Evolutionary conservation across 305 asterid genomes (phyloP), one percentile per base, ranked within the genome.

Genomic region (Fraxinus xanthoxyloides): DNA sequence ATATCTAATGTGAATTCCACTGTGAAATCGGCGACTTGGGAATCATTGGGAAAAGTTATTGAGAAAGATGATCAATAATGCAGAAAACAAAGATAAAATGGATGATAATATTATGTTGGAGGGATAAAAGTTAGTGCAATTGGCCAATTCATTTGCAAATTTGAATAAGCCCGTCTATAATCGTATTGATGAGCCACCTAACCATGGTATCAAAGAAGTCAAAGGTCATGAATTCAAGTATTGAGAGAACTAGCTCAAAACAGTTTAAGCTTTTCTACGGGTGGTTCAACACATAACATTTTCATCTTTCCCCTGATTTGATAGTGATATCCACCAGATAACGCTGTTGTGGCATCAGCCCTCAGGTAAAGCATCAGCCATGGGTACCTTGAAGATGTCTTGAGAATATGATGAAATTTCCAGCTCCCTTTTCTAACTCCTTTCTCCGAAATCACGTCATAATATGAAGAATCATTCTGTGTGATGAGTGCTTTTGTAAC

Each of bases 241-340:
- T 0, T 46, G 54, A 46, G 13, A 12, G n/a, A 46, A 13, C n/a
- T 19, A 6, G 30, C 28, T 2, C 30, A 59, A 59, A 63, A 24
- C 24, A 23, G 13, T 7, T 65, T 65, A 12, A 65, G 5, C 73
- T 65, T 26, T 65, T 12, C 17, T n/a, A 4, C 9, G 17, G 34
- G 19, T 3, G 73, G 26, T 65, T 59, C 69, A 59, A n/a, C 28
- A 6, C 69, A 17, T 81, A 89, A 93, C 51, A 72, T 86, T 90
- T 89, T 88, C 21, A 85, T 77, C 91, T 87, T 91, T 19, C 94
- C 93, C 78, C 94, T 86, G 30, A 91, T 86, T 80, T 77, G 77
- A 84, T 91, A 91, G 86, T 89, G 93, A 78, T 90, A 88, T 67
- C 94, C 94, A 43, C 94, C 93, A 5, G 94, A 91, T 30, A 85